These are phyloP conservation scores for Neopestalotiopsis clavispora DNA, from an alignment of 2,329 filamentous ascomycete genomes.

Conservation along the genomic window DNA sequence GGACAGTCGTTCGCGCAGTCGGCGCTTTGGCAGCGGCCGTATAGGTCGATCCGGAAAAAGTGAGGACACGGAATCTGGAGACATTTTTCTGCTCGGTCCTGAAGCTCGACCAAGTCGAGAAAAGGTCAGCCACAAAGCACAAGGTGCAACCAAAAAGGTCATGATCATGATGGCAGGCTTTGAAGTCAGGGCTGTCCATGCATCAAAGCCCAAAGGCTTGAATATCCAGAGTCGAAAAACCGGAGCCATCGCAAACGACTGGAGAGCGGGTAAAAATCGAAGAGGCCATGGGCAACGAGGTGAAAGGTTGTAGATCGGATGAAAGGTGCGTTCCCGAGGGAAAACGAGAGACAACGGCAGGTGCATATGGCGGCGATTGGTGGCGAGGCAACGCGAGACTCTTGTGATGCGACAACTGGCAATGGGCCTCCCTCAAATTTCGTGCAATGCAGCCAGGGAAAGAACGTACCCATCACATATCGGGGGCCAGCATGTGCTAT, in stretches of 20 bases:
- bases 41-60: slow-evolving; percentile 91
- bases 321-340: neutral
- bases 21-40: slow-evolving; percentile 86
- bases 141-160: slow-evolving; percentile 26
- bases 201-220: slow-evolving; percentile 10
- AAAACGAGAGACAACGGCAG: neutral
- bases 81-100: slow-evolving; percentile 61
- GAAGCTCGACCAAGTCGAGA: slow-evolving; percentile 27
- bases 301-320: neutral
- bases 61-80: slow-evolving; percentile 77
- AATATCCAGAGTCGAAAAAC: slow-evolving; percentile 1
- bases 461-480: slow-evolving; percentile 24
- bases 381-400: neutral
- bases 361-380: neutral
- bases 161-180: slow-evolving; percentile 25
- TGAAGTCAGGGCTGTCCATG: slow-evolving; percentile 17
- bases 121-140: slow-evolving; percentile 37
- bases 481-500: slow-evolving; percentile 14
- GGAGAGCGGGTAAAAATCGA: neutral
- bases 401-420: neutral
- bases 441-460: slow-evolving; percentile 4
- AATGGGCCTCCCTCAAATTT: neutral
- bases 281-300: neutral
- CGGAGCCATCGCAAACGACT: slow-evolving; percentile 5
- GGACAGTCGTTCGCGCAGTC: slow-evolving; percentile 84